Percentiles rank a stretch among this genome's conserved stretches.
Evolutionary conservation across 1,284 basidiomycete genomes (phyloP).

Genomic region (Apiotrichum gamsii): DNA sequence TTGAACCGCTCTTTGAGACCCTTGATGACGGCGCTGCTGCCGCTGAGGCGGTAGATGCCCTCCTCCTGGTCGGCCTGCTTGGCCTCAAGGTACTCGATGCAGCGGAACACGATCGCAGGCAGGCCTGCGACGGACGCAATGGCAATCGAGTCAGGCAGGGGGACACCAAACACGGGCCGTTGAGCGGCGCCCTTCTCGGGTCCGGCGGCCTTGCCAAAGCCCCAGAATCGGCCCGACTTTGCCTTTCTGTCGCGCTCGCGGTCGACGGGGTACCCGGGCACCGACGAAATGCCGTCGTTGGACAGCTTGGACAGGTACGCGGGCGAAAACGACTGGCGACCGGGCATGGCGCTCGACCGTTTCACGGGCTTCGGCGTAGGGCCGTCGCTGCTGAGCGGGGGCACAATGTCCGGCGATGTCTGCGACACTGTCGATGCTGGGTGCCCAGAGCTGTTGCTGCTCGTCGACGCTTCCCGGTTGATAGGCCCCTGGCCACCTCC

Average conservation of each 20-base stretch:
- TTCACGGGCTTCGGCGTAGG: conserved; percentile 30
- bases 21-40: conserved; percentile 90
- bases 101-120: conserved; percentile 90
- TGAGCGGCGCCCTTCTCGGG: conserved; percentile 48
- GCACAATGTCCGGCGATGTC: background rate
- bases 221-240: conserved; percentile 83
- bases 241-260: conserved; percentile 75
- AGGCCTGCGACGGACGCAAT: conserved; percentile 82
- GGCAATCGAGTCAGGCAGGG: conserved; percentile 78
- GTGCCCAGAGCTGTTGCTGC: background rate
- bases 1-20: conserved; percentile 89
- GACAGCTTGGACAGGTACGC: conserved; percentile 41
- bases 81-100: conserved; percentile 80
- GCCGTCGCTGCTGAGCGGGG: background rate
- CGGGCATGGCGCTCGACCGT: conserved; percentile 42
- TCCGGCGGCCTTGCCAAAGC: conserved; percentile 54
- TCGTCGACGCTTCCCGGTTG: background rate
- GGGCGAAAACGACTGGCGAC: conserved; percentile 27
- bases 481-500: conserved; percentile 11
- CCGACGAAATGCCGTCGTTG: conserved; percentile 29
- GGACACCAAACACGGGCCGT: conserved; percentile 81
- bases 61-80: conserved; percentile 93
- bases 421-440: conserved; percentile 16
- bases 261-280: conserved; percentile 24
- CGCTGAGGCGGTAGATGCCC: conserved; percentile 92